Base-by-base conservation (phyloP, 148 eudicot genomes). In the Talinum fruticosum region DNA sequence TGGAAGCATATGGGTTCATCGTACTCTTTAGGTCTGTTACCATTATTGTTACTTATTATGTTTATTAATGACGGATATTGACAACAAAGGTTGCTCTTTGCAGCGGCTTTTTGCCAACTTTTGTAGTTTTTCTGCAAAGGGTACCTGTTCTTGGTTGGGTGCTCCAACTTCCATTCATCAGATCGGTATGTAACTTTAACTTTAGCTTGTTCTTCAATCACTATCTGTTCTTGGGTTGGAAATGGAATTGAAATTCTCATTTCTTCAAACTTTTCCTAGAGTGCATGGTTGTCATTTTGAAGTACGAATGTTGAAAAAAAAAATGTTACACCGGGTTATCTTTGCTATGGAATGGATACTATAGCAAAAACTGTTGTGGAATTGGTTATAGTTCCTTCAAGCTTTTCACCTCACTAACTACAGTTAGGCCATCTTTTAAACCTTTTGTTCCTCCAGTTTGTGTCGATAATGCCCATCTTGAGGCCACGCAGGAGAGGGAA, bases 41-140 rank as follows among this genome's bases (percentile, higher is more conserved):
- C 45, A 16, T 45, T 53, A 75, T 78, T 34, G 61, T 45, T 69
- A 49, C 65, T 73, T 68, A 7, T 74, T 69, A 65, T 82, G 33
- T 41, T 64, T 14, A n/a, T 2, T 45, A 23, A 19, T 67, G 62
- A 28, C 38, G 16, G 41, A 66, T 78, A 65, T 75, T 84, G 76
- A 84, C 65, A 12, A 32, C n/a, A 34, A 7, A 44, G 24, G 3
- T 68, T 66, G 14, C 72, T 41, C 24, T 80, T 24, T 83, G 81
- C 91, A 96, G 99, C 86, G 99, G 97, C 51, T 96, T 96, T 81
- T 93, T 94, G 97, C 99, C 99, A 24, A 96, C 97, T 16, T 54
- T 90, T 45, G 86, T 91, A 69, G 99, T 93, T 68, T 96, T 93
- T 76, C 80, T 88, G 70, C 99, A 96, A 82, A 89, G 87, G 92